Evolutionary conservation across 345 rosid genomes (phyloP).

Genomic region (Combretum micranthum): DNA sequence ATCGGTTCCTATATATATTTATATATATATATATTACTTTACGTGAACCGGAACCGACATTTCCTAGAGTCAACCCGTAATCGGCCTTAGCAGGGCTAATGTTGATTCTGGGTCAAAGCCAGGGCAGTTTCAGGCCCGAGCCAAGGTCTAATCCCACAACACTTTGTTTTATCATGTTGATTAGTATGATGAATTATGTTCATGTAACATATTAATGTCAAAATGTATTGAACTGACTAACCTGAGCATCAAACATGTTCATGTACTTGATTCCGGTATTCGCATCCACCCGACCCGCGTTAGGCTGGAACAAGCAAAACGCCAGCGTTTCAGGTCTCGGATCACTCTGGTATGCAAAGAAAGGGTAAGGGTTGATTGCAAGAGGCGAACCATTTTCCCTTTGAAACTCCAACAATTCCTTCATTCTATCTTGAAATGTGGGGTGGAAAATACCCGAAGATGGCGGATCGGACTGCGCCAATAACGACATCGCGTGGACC

Average conservation of each 20-base stretch:
- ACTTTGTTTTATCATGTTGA: no score
- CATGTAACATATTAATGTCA: no score
- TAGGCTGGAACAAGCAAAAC: slow-evolving; percentile 82
- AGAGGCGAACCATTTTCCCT: slow-evolving; percentile 73
- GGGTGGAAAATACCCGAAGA: slow-evolving; percentile 62
- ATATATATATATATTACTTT: no score
- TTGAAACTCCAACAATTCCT: slow-evolving; percentile 57
- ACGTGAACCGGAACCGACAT: no score
- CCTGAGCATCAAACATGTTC: slow-evolving; percentile 99
- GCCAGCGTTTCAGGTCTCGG: slow-evolving; percentile 80
- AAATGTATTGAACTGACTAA: slow-evolving; percentile 11
- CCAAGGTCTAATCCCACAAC: no score
- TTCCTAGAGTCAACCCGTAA: no score
- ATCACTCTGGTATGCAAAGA: slow-evolving; percentile 86
- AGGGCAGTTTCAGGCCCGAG: no score
- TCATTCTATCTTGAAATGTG: slow-evolving; percentile 47
- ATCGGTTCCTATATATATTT: no score
- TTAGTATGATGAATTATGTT: no score
- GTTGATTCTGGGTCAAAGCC: no score
- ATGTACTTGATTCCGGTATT: slow-evolving; percentile 67
- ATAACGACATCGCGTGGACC: slow-evolving; percentile 78
- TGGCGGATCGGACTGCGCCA: slow-evolving; percentile 77
- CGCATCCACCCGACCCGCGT: slow-evolving; percentile 85
- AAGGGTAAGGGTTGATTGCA: slow-evolving; percentile 83
- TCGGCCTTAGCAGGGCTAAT: no score